Base-by-base conservation (phyloP, 1,139 yeast genomes). In the Hemisphaericaspora xylanilytica region DNA sequence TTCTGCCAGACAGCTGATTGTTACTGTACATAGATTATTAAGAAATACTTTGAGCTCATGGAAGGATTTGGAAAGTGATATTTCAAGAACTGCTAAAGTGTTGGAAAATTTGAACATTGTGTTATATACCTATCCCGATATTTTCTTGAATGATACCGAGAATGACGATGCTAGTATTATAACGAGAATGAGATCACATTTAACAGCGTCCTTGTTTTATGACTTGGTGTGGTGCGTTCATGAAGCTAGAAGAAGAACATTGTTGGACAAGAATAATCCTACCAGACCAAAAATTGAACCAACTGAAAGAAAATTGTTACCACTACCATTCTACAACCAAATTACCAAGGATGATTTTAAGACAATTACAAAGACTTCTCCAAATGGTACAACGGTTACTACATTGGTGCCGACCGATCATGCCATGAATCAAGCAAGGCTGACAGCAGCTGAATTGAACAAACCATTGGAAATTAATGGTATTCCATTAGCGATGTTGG, bases 161-260 rank as follows among this genome's bases (percentile, higher is more conserved):
- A 57, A 55, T 26, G 59, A 58, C 32, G 56, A 54, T 24, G 64
- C 69, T 2, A 89, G 94, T 13, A 85, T 90, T 24, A 85, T 90
- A 35, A 78, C 87, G 1, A 72, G 94, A 41, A 90, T 89, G 95
- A 74, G 97, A 52, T 86, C 96, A 0, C 97, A 90, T 62, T 69
- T 90, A 51, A 86, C 96, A 0, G 96, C 95, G 0, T 88, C 96
- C 0, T 64, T 90, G 40, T 90, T 90, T 54, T 90, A 90, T 58
- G 97, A 90, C 61, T 72, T 90, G 42, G 92, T 90, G 14, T 89
- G 96, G 92, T 86, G 95, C 56, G 86, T 90, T 36, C 97, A 90
- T 59, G 97, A 90, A 56, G 96, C 96, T 0, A 72, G 95, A 58
- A 72, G 97, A 56, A 68, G 95, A 43, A 80, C 82, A 13, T 59